Conservation (phyloP, 129 eudicot species). For the Smallanthus sonchifolius region DNA sequence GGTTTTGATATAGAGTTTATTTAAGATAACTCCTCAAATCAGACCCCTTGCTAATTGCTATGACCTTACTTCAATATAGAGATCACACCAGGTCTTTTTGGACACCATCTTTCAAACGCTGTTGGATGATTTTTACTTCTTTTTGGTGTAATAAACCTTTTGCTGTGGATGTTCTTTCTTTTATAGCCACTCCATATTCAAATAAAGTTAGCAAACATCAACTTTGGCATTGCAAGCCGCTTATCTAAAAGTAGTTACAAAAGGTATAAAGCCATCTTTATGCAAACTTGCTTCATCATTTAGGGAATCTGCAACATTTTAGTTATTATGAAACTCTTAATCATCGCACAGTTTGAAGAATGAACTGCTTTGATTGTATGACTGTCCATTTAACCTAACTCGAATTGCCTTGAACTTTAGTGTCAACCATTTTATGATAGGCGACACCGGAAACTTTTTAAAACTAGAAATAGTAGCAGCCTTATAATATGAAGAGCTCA, state of each 20-base stretch:
- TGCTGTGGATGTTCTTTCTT: not conserved
- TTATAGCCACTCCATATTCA: not conserved
- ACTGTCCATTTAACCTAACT: not conserved
- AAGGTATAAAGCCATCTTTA: not conserved
- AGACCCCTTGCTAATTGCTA: not conserved
- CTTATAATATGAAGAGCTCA: not conserved
- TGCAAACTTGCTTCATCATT: not conserved
- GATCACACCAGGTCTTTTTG: not conserved
- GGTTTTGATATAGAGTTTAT: too few species aligned
- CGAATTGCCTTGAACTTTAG: not conserved
- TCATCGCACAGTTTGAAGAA: not conserved
- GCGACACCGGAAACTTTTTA: not conserved
- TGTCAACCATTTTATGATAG: not conserved
- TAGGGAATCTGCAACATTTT: not conserved
- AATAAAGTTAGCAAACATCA: not conserved
- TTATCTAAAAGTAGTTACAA: not conserved
- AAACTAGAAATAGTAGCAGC: not conserved
- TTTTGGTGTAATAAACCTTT: not conserved
- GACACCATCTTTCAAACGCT: not conserved
- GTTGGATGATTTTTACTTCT: not conserved
- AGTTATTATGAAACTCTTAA: not conserved
- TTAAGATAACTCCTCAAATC: too few species aligned
- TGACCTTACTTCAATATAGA: not conserved
- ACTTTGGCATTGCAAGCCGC: not conserved
- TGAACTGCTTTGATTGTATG: constrained; percentile 1